Base-by-base conservation (phyloP, 2,329 filamentous ascomycete genomes). In the Rugonectria rugulosa region DNA sequence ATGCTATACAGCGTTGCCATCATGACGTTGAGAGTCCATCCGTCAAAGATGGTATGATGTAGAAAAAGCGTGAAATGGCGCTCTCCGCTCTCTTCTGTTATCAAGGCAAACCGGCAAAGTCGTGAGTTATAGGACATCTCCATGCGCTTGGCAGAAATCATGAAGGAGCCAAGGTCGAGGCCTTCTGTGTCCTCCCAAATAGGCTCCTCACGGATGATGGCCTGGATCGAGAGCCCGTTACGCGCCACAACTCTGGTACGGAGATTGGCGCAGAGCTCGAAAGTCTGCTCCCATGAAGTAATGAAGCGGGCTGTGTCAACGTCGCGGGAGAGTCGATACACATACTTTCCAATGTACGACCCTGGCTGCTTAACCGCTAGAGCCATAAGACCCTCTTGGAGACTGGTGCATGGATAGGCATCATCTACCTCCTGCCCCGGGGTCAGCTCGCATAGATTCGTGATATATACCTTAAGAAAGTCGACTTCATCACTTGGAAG, bases 371-470 rank as follows among this genome's bases (percentile, higher is more conserved):
- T 55, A 8, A 40, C 36, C 17, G 55, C 43, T 15, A 57, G 29
- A 12, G 57, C 64, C 23, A 77, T 57, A 3, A 77, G 62, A 2
- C 73, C 72, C 46, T 70, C 69, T 32, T 77, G 74, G 1, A 76
- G 49, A 1, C 70, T 57, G 0, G 73, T 71, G 53, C 70, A 73
- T 2, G 74, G 75, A 27, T 70, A 75, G 0, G 70, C 53, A 53
- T 76, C 73, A 21, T 72, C 64, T 14, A 72, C 55, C 4, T 44
- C 17, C 6, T 23, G 7, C 2, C 34, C 41, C 4, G 17, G 32
- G 14, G 21, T 20, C 12, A 51, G 27, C 5, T 36, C 20, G 19
- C 51, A 38, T 15, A 38, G 17, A 5, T 31, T 17, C 36, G n/a
- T 21, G n/a, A 47, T 38, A 14, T 21, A 20, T 19, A 9, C 10